Evolutionary conservation across 495 filamentous ascomycete genomes (phyloP).

Genomic region (Aspergillus cavernicola): DNA sequence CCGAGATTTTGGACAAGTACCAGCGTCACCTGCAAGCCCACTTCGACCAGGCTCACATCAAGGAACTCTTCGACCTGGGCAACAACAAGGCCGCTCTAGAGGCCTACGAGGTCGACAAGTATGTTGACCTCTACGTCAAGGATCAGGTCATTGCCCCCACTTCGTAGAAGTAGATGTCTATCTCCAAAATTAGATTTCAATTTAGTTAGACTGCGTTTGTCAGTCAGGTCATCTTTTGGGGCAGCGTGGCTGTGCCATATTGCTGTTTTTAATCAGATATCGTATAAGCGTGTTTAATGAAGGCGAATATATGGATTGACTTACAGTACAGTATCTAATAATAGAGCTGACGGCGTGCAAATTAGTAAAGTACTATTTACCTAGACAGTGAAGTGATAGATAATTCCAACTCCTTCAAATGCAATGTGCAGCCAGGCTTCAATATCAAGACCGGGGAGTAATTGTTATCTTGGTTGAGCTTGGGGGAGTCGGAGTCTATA

Average conservation of each 20-base stretch:
- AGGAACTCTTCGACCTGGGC: conserved; percentile 74
- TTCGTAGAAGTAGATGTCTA: conserved; percentile 9
- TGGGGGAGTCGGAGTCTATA: too few relatives aligned
- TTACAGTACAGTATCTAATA: background rate
- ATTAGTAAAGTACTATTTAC: too few relatives aligned
- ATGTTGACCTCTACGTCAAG: conserved; percentile 91
- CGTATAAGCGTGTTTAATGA: background rate
- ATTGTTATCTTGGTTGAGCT: too few relatives aligned
- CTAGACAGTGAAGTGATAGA: too few relatives aligned
- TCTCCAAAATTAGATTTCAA: background rate
- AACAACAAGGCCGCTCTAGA: conserved; percentile 71
- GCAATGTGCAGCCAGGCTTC: too few relatives aligned
- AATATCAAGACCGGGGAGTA: too few relatives aligned
- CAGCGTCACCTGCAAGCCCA: conserved; percentile 85
- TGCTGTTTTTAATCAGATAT: background rate
- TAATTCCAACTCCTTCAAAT: too few relatives aligned
- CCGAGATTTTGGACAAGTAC: conserved; percentile 91
- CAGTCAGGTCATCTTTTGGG: background rate
- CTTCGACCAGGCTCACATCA: conserved; percentile 68
- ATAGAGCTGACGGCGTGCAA: too few relatives aligned
- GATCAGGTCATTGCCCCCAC: conserved; percentile 45
- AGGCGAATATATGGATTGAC: background rate
- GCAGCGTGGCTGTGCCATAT: background rate
- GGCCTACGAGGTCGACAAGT: conserved; percentile 79
- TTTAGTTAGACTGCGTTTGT: too few relatives aligned